Evolutionary conservation across 164 flowering plant genomes (phyloP).

Genomic region (Sextonia rubra): DNA sequence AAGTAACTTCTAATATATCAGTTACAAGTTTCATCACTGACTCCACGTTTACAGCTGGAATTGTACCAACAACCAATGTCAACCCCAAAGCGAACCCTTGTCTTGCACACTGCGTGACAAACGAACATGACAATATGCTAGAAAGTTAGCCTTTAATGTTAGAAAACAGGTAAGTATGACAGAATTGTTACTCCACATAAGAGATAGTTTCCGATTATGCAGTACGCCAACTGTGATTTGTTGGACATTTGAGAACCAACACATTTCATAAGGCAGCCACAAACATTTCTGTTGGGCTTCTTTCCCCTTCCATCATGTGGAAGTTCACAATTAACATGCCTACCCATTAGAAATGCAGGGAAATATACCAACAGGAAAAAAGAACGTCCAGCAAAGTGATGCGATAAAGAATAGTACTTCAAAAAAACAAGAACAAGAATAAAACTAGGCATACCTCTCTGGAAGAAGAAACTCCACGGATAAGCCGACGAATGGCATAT

Average conservation of each 20-base stretch:
- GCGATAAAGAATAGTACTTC: neutral
- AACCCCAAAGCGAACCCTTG: conserved; percentile 94
- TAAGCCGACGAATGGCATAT: conserved; percentile 86
- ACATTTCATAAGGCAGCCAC: neutral
- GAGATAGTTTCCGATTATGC: neutral
- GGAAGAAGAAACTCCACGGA: conserved; percentile 97
- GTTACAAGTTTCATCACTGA: conserved; percentile 65
- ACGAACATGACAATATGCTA: conserved; percentile 6
- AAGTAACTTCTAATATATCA: conserved; percentile 66
- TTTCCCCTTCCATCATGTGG: neutral
- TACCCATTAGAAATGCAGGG: neutral
- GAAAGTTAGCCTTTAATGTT: conserved; percentile 4
- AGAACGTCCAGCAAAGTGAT: neutral
- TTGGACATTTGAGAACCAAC: no score
- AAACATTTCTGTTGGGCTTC: neutral
- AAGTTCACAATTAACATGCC: neutral
- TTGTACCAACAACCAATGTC: conserved; percentile 40
- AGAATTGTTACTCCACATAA: neutral
- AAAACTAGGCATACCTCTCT: conserved; percentile 55
- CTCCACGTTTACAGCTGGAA: conserved; percentile 51
- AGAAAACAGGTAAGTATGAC: neutral
- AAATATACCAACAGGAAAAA: neutral
- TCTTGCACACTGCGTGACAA: conserved; percentile 81
- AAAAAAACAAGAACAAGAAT: neutral
- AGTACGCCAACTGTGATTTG: no score